Evolutionary conservation across 345 rosid species (phyloP), one percentile per base, ranked within the genome.

Genomic region (Iberis pinnata): DNA sequence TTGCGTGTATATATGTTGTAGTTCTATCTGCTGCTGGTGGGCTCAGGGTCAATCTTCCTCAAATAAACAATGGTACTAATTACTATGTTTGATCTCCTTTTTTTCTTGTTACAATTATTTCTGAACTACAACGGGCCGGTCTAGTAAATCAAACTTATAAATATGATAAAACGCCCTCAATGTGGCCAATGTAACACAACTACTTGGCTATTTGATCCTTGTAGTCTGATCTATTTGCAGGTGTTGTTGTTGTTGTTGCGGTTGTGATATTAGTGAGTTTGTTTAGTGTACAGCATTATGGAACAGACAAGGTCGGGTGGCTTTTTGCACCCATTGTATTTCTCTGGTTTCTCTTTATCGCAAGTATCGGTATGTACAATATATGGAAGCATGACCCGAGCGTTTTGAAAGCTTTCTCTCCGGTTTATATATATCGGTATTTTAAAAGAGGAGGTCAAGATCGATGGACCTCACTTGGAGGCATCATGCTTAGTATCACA

Each of bases 11-110:
- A 9, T 56, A 17, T 11, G 69, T 49, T 52, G 33, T 77, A 90
- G 96, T 90, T 66, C 92, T 87, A 47, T 90, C 98, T 45, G 98
- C 98, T 33, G 76, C 92, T 24, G 96, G 96, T 14, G 98, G 96
- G 43, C 79, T 90, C 73, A 84, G 77, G 64, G 81, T 90, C 7
- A 75, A 75, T 57, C 77, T 63, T 41, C 98, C 96, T 1, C 3
- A 60, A 0, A 29, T 84, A 58, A 78, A 77, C 67, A 78, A 56
- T 18, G 85, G 98, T 89, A 80, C 53, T 24, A 39, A 17, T n/a
- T 33, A 35, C 49, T 17, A 27, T 10, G 5, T 48, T 20, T 14
- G n/a, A 37, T 38, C 33, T 19, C 8, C 8, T 29, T 29, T 29
- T 6, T 6, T 29, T 29, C n/a, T n/a, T n/a, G n/a, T n/a, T n/a